Percentiles rank a stretch among this genome's conserved stretches.
These are phyloP conservation scores for Penicillium diatomitis DNA, from an alignment of 495 filamentous ascomycete species.

Conservation along the genomic window DNA sequence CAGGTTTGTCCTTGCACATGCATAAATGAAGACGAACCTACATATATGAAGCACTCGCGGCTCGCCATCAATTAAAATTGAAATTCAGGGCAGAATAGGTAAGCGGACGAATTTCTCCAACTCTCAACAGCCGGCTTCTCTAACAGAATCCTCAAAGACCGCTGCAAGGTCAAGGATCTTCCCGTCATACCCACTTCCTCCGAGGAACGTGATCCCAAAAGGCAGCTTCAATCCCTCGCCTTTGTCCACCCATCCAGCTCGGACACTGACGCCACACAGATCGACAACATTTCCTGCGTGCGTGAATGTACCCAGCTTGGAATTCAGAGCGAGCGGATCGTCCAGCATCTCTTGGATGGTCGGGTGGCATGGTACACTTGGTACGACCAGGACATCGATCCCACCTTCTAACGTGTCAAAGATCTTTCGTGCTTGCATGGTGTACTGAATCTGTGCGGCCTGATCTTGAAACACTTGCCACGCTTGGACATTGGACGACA, in stretches of 20 bases:
- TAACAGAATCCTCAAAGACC: no score
- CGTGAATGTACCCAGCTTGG: background rate
- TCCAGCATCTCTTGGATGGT: background rate
- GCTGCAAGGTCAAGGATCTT: no score
- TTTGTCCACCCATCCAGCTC: background rate
- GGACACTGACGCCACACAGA: background rate
- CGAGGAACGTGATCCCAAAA: background rate
- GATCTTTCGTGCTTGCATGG: background rate
- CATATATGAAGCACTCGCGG: no score
- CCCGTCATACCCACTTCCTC: background rate
- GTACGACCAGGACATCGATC: background rate
- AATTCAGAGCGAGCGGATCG: background rate
- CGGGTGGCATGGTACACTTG: background rate
- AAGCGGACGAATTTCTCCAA: no score
- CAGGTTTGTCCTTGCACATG: no score
- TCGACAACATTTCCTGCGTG: background rate
- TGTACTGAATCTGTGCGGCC: background rate
- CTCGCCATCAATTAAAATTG: no score
- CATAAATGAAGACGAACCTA: no score
- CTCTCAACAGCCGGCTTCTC: no score
- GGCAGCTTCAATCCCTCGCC: background rate
- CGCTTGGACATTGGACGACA: no score
- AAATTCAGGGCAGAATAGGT: no score
- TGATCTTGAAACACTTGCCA: background rate
- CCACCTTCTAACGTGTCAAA: background rate